A percentile compares a stretch with the other conserved stretches of the same genome.
These are phyloP conservation scores for Phytopythium ostracodes DNA, from an alignment of 352 stramenopile species.

Conservation along the genomic window DNA sequence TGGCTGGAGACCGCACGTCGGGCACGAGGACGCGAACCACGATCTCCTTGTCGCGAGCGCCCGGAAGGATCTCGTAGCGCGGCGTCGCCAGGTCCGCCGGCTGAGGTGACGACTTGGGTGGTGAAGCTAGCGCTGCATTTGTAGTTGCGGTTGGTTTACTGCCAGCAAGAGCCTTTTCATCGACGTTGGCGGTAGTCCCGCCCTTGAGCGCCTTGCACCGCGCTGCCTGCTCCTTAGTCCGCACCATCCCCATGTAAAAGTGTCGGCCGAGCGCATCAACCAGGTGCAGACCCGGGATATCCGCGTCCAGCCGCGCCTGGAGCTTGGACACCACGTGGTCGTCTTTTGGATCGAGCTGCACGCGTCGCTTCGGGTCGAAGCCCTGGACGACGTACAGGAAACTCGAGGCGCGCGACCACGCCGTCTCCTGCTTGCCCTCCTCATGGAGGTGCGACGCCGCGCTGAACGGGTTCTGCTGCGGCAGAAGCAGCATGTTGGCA, in stretches of 20 bases:
- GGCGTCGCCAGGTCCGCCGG: constrained; percentile 25
- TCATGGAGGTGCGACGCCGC: constrained; percentile 69
- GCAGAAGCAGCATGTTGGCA: constrained; percentile 53
- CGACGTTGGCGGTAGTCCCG: too few species aligned
- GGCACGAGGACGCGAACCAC: constrained; percentile 42
- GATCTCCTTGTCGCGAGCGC: constrained; percentile 26
- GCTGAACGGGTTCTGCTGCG: constrained; percentile 71
- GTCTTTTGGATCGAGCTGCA: constrained; percentile 8
- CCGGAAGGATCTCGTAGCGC: constrained; percentile 32
- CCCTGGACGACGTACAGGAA: constrained; percentile 63
- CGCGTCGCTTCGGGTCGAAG: constrained; percentile 22
- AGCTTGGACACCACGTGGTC: constrained; percentile 16
- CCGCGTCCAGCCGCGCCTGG: constrained; percentile 36
- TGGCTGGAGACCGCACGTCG: constrained; percentile 20
- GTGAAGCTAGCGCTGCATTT: background rate
- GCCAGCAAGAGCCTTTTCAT: background rate
- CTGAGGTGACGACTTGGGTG: background rate
- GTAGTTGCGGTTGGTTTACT: background rate
- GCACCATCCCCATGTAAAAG: constrained; percentile 57
- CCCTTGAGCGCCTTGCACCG: constrained; percentile 35
- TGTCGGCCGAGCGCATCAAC: constrained; percentile 49
- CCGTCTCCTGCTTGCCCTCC: constrained; percentile 54
- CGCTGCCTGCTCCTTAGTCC: constrained; percentile 63
- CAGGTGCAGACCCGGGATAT: constrained; percentile 42
- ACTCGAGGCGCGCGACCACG: constrained; percentile 68